Base-by-base conservation (phyloP, 768 basidiomycete genomes). In the Paxillus rubicundulus region DNA sequence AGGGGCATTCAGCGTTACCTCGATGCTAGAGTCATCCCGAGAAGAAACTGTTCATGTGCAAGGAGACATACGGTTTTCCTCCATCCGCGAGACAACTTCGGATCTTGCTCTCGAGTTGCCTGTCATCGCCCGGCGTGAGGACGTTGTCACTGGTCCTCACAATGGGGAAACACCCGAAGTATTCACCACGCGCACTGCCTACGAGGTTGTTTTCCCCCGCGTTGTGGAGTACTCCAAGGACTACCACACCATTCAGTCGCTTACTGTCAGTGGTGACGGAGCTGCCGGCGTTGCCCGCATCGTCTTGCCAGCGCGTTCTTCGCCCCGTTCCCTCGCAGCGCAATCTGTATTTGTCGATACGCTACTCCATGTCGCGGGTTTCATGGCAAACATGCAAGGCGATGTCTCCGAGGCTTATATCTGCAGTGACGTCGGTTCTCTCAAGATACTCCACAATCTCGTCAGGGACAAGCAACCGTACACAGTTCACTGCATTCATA, bases 311-410 rank as follows among this genome's bases (percentile, higher is more conserved):
- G 58, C 61, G 9, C 56, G 72, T 40, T 53, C 58, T 40, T 53
- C 58, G 16, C 64, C 71, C 24, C 55, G 60, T 24, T 56, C 64
- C 12, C 80, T 76, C 54, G 69, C 74, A 9, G 68, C 72, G 3
- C 77, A 84, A 54, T 80, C 82, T 5, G 62, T 86, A 21, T 86
- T 88, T 67, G 70, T 80, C 52, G 87, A 89, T 56, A 81, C 84
- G 0, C 70, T 89, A 28, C 70, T 88, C 28, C 88, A 89, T 52
- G 75, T 80, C 34, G 81, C 86, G 0, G 88, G 88, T 3, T 87
- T 89, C 66, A 69, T 88, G 32, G 77, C 81, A 21, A 90, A 89
- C 64, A 62, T 82, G 60, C 77, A 74, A 37, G 79, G 77, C 8
- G 65, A 70, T 9, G 49, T 71, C 21, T 70, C 78, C 24, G 78